Percentiles rank a stretch among this genome's conserved stretches.
phyloP scores from a whole-genome alignment of 2,329 filamentous ascomycete genomes.

The Calonectria pauciramosa region DNA sequence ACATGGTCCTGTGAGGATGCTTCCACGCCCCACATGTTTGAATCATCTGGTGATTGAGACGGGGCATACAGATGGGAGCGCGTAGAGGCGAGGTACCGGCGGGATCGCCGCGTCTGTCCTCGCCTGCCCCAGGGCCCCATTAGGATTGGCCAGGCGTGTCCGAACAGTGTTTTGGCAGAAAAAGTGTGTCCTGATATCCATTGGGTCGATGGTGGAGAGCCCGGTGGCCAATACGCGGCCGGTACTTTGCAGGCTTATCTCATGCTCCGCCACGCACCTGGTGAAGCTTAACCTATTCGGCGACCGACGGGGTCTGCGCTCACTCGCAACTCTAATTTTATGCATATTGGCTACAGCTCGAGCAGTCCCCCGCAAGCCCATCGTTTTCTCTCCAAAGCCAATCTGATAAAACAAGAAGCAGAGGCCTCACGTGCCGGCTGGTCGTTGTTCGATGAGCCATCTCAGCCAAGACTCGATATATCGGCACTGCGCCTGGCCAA shows the following conservation, averaged over 20 bases:
- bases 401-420: background rate
- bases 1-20: conserved; percentile 6
- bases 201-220: background rate
- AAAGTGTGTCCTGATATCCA: background rate
- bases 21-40: background rate
- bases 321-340: conserved; percentile 22
- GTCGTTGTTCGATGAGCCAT: background rate
- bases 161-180: background rate
- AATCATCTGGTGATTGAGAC: conserved; percentile 5
- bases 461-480: background rate
- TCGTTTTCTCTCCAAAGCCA: background rate
- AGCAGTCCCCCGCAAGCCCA: background rate
- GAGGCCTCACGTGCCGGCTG: background rate
- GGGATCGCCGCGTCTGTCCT: background rate
- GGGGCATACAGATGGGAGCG: background rate
- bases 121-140: background rate
- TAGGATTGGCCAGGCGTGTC: background rate
- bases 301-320: background rate
- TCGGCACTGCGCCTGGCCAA: background rate
- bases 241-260: conserved; percentile 23
- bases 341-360: conserved; percentile 7
- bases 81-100: background rate
- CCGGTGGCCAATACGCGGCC: background rate
- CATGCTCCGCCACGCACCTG: conserved; percentile 5
- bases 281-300: conserved; percentile 12